phyloP scores from a whole-genome alignment of 192 early-diverging fungal genomes.

The Podila epigama region DNA sequence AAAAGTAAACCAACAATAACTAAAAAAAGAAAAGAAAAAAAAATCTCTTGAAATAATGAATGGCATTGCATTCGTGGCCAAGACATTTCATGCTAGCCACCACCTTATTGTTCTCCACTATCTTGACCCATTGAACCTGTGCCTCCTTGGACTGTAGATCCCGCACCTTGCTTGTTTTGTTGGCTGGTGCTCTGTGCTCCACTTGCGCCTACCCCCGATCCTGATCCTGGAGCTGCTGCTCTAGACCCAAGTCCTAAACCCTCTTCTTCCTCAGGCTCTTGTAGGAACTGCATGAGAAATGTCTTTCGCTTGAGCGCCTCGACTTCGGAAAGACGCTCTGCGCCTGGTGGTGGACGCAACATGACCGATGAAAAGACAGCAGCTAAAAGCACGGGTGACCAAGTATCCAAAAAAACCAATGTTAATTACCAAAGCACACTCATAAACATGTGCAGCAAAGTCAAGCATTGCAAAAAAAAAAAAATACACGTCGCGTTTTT shows the following conservation, averaged over 20 bases:
- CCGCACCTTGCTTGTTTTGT: not conserved
- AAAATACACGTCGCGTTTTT: not conserved
- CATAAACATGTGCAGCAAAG: not conserved
- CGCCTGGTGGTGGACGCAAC: conserved; percentile 41
- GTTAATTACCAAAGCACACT: not conserved
- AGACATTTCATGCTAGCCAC: too few relatives aligned
- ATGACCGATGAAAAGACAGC: conserved; percentile 37
- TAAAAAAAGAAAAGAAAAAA: too few relatives aligned
- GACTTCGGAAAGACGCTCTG: conserved; percentile 33
- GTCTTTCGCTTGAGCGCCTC: conserved; percentile 30
- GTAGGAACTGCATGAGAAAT: conserved; percentile 45
- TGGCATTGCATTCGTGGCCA: too few relatives aligned
- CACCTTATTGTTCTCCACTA: too few relatives aligned
- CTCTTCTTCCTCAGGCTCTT: conserved; percentile 39
- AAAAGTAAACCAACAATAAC: too few relatives aligned
- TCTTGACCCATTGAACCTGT: too few relatives aligned
- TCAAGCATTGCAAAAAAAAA: not conserved
- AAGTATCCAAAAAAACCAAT: not conserved
- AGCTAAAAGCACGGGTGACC: not conserved
- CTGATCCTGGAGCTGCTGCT: too few relatives aligned
- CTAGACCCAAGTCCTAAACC: too few relatives aligned
- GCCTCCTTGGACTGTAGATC: too few relatives aligned
- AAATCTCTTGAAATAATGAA: too few relatives aligned
- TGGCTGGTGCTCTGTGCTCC: not conserved
- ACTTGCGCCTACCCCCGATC: not conserved